A percentile compares a stretch with the other conserved stretches of the same genome.
These are phyloP conservation scores for Linnemannia hyalina DNA, from an alignment of 192 early-diverging fungal species.

Conservation along the genomic window DNA sequence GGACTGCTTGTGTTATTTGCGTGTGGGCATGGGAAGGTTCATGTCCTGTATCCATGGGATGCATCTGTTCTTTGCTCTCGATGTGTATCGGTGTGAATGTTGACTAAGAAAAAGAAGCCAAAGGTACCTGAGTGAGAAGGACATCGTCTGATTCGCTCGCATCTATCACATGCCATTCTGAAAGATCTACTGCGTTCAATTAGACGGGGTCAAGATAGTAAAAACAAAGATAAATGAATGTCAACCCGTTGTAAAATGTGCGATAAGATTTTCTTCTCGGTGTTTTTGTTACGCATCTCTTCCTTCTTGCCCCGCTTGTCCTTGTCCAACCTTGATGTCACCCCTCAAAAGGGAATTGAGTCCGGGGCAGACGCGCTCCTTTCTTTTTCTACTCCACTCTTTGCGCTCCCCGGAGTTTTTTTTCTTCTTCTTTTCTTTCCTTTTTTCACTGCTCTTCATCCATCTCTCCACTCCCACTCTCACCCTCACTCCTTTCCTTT, in stretches of 20 bases:
- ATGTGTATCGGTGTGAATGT: not conserved
- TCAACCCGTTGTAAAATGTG: not conserved
- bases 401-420: not conserved
- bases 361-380: not conserved
- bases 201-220: not conserved
- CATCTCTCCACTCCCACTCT: not conserved
- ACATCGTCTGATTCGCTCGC: not conserved
- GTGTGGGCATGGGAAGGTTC: too few species aligned
- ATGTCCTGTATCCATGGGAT: too few species aligned
- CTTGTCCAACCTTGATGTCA: not conserved
- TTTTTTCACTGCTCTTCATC: not conserved
- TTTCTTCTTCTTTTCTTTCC: not conserved
- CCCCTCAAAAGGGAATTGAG: slow-evolving; percentile 8
- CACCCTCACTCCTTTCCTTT: not conserved
- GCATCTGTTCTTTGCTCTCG: not conserved
- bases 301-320: not conserved
- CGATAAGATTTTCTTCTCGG: slow-evolving; percentile 37
- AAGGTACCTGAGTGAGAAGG: not conserved
- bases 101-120: not conserved
- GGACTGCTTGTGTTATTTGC: too few species aligned
- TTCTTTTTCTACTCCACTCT: not conserved
- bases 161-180: not conserved
- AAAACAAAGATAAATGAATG: not conserved
- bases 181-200: not conserved
- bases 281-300: slow-evolving; percentile 22